Percentiles rank a stretch among this genome's conserved stretches.
Conservation (phyloP, 345 rosid genomes). For the Angophora floribunda region DNA sequence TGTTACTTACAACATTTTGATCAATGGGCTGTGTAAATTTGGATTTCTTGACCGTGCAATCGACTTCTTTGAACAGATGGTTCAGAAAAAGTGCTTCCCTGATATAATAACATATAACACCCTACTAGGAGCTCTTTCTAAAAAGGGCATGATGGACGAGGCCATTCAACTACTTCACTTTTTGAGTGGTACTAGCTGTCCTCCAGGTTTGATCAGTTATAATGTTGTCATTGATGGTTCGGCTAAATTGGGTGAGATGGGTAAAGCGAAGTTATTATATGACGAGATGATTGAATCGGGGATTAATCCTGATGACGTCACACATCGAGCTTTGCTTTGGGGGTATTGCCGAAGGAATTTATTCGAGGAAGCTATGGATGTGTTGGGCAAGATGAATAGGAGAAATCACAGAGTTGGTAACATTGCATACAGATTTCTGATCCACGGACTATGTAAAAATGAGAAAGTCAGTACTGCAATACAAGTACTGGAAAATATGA, state of each 20-base stretch:
- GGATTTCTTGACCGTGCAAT: conserved; percentile 65
- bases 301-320: conserved; percentile 64
- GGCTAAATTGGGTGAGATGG: conserved; percentile 38
- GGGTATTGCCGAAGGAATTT: conserved; percentile 38
- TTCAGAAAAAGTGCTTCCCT: conserved; percentile 34
- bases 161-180: conserved; percentile 44
- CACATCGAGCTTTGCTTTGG: conserved; percentile 57
- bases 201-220: conserved; percentile 64
- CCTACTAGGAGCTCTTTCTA: conserved; percentile 54
- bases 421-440: conserved; percentile 41
- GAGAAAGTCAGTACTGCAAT: conserved; percentile 56
- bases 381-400: conserved; percentile 44
- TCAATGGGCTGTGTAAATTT: conserved; percentile 67
- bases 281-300: conserved; percentile 41
- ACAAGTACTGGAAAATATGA: conserved; percentile 62
- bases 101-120: conserved; percentile 79
- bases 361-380: conserved; percentile 46
- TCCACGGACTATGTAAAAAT: conserved; percentile 46
- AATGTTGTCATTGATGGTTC: conserved; percentile 70
- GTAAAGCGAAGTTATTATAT: conserved; percentile 43
- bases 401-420: conserved; percentile 33
- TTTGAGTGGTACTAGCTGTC: conserved; percentile 29
- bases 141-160: conserved; percentile 57
- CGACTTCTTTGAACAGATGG: conserved; percentile 49
- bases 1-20: conserved; percentile 76